These are phyloP conservation scores for Solanum bulbocastanum DNA, from an alignment of 257 asterid species.

Conservation along the genomic window DNA sequence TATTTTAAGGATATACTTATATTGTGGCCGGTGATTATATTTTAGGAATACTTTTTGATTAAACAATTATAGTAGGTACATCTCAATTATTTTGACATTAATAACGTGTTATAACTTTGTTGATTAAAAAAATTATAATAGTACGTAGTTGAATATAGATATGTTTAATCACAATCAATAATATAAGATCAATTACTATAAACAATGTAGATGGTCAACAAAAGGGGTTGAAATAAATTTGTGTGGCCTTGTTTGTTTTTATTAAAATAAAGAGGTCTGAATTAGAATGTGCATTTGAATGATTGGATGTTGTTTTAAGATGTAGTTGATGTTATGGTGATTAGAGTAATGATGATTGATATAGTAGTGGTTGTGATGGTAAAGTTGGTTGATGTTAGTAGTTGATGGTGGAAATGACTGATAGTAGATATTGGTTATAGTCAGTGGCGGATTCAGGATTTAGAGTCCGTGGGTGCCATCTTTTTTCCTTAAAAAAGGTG, in stretches of 20 bases:
- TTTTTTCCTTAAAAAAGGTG: too few species aligned
- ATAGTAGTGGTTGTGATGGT: background rate
- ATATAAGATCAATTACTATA: background rate
- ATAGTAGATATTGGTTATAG: fast-evolving
- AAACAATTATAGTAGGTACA: background rate
- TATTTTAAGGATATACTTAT: background rate
- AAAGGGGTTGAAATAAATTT: background rate
- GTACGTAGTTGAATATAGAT: background rate
- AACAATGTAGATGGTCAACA: background rate
- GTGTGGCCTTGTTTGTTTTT: background rate
- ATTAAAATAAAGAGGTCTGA: fast-evolving
- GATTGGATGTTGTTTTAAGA: background rate
- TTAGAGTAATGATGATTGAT: background rate
- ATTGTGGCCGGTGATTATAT: background rate
- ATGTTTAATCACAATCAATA: background rate
- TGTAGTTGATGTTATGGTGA: background rate
- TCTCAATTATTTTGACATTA: background rate
- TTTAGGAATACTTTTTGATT: background rate
- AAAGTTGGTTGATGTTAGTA: background rate
- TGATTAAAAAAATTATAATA: background rate
- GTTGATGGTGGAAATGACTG: background rate
- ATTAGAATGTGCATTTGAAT: fast-evolving
- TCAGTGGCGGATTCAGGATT: too few species aligned
- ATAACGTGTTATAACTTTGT: background rate
- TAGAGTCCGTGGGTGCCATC: too few species aligned